Evolutionary conservation across 1,284 basidiomycete species (phyloP).

Genomic region (Cerioporus squamosus): DNA sequence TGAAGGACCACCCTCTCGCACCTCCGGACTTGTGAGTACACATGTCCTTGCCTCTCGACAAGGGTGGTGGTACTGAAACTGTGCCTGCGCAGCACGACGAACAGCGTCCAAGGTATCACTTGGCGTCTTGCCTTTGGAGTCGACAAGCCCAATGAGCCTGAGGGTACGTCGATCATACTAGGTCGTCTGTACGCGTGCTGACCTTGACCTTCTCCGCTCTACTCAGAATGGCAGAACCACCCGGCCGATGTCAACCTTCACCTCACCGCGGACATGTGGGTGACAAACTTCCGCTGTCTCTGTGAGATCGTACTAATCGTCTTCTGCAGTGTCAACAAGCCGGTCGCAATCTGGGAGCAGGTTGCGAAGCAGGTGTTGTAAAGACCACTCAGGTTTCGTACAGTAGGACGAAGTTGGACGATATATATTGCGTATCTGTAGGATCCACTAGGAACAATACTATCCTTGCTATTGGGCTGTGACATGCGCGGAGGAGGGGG

Average conservation of each 20-base stretch:
- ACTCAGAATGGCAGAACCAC: conserved; percentile 62
- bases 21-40: conserved; percentile 61
- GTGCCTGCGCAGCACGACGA: conserved; percentile 43
- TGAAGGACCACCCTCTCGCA: conserved; percentile 61
- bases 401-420: neutral
- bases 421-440: neutral
- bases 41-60: neutral
- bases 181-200: neutral
- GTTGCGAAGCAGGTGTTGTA: conserved; percentile 38
- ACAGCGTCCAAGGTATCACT: conserved; percentile 61
- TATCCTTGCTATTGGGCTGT: neutral
- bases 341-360: conserved; percentile 51
- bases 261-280: conserved; percentile 52
- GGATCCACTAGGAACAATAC: neutral
- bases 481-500: too few species aligned
- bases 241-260: conserved; percentile 55
- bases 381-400: neutral
- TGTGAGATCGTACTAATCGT: neutral
- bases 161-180: conserved; percentile 44
- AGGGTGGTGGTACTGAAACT: neutral
- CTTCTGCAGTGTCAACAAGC: conserved; percentile 47
- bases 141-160: conserved; percentile 52
- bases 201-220: neutral
- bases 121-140: conserved; percentile 67
- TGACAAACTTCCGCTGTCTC: neutral